phyloP scores from a whole-genome alignment of 345 rosid genomes.

The Trapa bicornis region DNA sequence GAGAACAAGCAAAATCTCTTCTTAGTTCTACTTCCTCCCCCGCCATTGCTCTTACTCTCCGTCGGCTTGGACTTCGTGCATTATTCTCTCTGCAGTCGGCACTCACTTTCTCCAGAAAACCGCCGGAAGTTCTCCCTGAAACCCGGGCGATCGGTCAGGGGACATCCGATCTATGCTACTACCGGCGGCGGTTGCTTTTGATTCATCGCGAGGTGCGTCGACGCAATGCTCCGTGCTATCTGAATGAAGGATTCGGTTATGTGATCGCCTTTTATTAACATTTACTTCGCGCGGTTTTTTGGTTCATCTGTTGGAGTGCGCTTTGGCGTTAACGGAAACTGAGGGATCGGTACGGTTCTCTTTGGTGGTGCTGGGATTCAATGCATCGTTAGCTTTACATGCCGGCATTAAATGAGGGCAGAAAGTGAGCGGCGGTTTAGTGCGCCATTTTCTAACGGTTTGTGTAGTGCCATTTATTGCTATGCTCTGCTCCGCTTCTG shows the following conservation, averaged over 20 bases:
- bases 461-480: background rate
- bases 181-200: background rate
- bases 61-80: background rate
- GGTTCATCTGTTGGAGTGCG: background rate
- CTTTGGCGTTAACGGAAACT: slow-evolving; percentile 5
- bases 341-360: slow-evolving; percentile 27
- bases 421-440: slow-evolving; percentile 3
- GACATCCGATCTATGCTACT: slow-evolving; percentile 9
- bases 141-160: background rate
- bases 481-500: background rate
- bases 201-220: background rate
- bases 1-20: too few species aligned
- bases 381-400: slow-evolving; percentile 8
- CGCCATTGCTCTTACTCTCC: background rate
- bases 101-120: background rate
- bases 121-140: too few species aligned
- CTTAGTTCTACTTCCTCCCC: too few species aligned
- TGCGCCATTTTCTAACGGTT: slow-evolving; percentile 8
- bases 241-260: background rate
- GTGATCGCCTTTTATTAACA: background rate
- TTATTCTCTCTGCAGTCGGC: background rate
- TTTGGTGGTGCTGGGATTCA: slow-evolving; percentile 31
- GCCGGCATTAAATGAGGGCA: slow-evolving; percentile 10
- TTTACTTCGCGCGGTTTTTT: background rate
- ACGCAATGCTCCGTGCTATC: background rate